These are phyloP conservation scores for Graphilbum sp. DNA, from an alignment of 2,329 filamentous ascomycete genomes.

Conservation along the genomic window DNA sequence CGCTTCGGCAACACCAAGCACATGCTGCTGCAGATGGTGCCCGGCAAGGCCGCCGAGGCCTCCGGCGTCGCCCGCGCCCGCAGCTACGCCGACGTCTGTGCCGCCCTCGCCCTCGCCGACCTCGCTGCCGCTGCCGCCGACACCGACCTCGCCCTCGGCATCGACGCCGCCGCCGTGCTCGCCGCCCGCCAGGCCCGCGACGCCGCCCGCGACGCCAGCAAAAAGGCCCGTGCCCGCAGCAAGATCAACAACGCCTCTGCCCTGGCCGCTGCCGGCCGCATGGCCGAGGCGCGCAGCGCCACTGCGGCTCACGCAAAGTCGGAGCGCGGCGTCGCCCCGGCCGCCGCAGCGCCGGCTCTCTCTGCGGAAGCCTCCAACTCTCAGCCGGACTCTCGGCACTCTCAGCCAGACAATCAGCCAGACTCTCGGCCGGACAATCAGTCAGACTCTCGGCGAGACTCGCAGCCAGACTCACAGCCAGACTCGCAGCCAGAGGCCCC, in stretches of 20 bases:
- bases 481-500: too few species aligned
- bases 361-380: too few species aligned
- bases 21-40: constrained; percentile 68
- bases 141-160: constrained; percentile 46
- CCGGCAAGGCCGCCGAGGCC: constrained; percentile 55
- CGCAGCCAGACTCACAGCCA: too few species aligned
- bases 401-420: too few species aligned
- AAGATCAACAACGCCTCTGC: constrained; percentile 1
- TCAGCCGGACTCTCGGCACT: too few species aligned
- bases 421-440: too few species aligned
- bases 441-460: too few species aligned
- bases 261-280: constrained; percentile 12
- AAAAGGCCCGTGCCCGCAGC: constrained; percentile 3
- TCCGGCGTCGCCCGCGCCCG: constrained; percentile 46
- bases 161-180: constrained; percentile 25
- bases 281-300: constrained; percentile 16
- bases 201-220: constrained; percentile 15
- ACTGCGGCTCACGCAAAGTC: constrained; percentile 10
- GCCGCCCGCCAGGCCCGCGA: constrained; percentile 23
- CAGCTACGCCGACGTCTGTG: constrained; percentile 55
- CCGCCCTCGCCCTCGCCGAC: constrained; percentile 41
- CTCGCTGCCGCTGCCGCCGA: constrained; percentile 44
- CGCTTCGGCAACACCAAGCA: constrained; percentile 89
- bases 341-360: not conserved
- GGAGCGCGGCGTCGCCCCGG: not conserved